These are phyloP conservation scores for Alternaria rosae DNA, from an alignment of 2,329 filamentous ascomycete genomes.

Conservation along the genomic window DNA sequence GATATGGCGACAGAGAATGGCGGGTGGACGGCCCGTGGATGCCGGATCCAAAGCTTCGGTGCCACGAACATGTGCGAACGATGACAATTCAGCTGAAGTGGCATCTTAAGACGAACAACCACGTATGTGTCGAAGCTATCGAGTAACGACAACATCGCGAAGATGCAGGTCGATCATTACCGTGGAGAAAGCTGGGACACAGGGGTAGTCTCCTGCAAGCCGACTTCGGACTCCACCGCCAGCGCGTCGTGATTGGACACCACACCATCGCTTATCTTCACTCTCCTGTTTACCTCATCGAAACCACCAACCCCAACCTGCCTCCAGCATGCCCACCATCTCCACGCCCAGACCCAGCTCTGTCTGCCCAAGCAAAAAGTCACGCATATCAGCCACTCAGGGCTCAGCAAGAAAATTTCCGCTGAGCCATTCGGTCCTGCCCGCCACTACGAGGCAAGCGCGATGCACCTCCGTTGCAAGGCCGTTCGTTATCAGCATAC, in stretches of 20 bases:
- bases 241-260: slow-evolving; percentile 20
- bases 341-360: slow-evolving; percentile 27
- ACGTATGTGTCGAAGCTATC: slow-evolving; percentile 21
- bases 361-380: not conserved
- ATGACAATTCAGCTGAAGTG: not conserved
- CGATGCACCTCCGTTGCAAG: not conserved
- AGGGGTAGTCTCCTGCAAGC: slow-evolving; percentile 3
- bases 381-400: slow-evolving; percentile 18
- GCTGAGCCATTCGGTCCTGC: slow-evolving; percentile 8
- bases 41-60: not conserved
- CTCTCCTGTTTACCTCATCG: slow-evolving; percentile 35
- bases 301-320: slow-evolving; percentile 26
- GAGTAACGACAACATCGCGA: slow-evolving; percentile 14
- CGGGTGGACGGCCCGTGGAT: not conserved
- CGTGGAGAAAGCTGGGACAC: slow-evolving; percentile 15
- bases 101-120: too few species aligned
- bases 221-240: slow-evolving; percentile 9
- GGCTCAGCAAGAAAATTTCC: slow-evolving; percentile 8
- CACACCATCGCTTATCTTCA: slow-evolving; percentile 28
- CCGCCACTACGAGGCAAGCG: slow-evolving; percentile 13
- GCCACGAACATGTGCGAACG: not conserved
- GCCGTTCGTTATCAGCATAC: slow-evolving; percentile 30
- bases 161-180: slow-evolving; percentile 10
- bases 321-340: not conserved
- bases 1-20: not conserved